Evolutionary conservation across 495 filamentous ascomycete species (phyloP), one percentile per base, ranked within the genome.

Genomic region (Penicillium riverlandense): DNA sequence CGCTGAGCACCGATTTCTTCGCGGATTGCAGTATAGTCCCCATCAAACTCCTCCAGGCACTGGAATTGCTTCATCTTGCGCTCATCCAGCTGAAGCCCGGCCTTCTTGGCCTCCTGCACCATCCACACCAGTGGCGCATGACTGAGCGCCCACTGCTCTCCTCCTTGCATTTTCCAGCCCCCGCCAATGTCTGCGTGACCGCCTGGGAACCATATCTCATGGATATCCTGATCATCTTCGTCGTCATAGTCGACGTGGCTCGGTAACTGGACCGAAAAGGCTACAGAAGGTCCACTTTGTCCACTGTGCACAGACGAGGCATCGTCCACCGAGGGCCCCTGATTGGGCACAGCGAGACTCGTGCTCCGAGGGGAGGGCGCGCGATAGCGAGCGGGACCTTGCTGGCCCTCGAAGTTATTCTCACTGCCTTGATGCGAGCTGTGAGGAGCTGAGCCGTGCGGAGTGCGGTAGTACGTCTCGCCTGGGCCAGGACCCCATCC

Each of bases 101-200:
- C 86, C 14, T 70, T 76, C 42, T 82, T 77, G 4, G 86, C 86
- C 62, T 91, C 87, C 40, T 83, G 74, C 2, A 91, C 79, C 85
- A 94, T 94, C 80, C 87, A 94, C 4, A 85, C 77, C 3, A 92
- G 68, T 2, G 88, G 86, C 7, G 81, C 74, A 54, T 95, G 85
- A 44, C 81, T 86, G 10, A 89, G 71, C 2, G 84, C 62, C 53
- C 67, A 70, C 36, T 73, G 68, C 56, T 82, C 76, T 1, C 72
- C 80, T 0, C 64, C 54, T 0, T 66, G 48, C 5, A 84, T 62
- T 42, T 80, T 79, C 88, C 88, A 95, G 1, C 88, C 88, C 15
- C 89, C 88, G 11, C 88, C 88, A 28, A 94, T 80, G 49, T 94
- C 88, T 8, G 78, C 87, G 53, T 94, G 88, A 30, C 82, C 80